These are phyloP conservation scores for Phytophthora cactorum DNA, from an alignment of 352 stramenopile species.

Conservation along the genomic window DNA sequence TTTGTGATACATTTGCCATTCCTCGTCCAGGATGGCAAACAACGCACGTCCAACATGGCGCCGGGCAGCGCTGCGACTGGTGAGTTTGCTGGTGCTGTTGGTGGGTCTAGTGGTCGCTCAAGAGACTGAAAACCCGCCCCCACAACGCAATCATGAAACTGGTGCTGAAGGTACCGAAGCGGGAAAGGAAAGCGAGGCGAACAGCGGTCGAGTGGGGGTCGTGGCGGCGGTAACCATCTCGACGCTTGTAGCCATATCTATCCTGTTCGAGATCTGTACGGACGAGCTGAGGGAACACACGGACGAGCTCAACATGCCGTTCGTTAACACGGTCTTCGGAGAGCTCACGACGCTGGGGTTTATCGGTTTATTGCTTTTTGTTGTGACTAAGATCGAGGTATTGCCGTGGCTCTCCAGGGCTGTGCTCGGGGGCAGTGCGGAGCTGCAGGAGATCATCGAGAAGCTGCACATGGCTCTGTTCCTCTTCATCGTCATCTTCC, in stretches of 20 bases:
- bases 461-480: slow-evolving; percentile 84
- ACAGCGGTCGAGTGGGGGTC: slow-evolving; percentile 37
- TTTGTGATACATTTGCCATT: neutral
- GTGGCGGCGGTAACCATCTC: slow-evolving; percentile 66
- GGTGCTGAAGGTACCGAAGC: slow-evolving; percentile 2
- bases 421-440: slow-evolving; percentile 46
- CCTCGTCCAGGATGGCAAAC: neutral
- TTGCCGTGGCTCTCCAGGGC: slow-evolving; percentile 49
- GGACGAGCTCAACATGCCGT: slow-evolving; percentile 76
- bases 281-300: slow-evolving; percentile 57
- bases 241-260: slow-evolving; percentile 64
- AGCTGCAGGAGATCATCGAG: slow-evolving; percentile 80
- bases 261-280: slow-evolving; percentile 59
- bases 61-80: slow-evolving; percentile 10
- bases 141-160: too few relatives aligned
- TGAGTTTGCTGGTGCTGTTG: slow-evolving; percentile 25
- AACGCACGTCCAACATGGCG: neutral
- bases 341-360: slow-evolving; percentile 81
- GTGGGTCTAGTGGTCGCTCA: slow-evolving; percentile 32
- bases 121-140: slow-evolving; percentile 21
- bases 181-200: slow-evolving; percentile 14
- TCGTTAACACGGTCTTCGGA: slow-evolving; percentile 72
- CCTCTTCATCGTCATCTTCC: slow-evolving; percentile 84
- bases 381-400: slow-evolving; percentile 71
- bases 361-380: slow-evolving; percentile 66